Percentiles rank a stretch among this genome's conserved stretches.
These are phyloP conservation scores for Trichoderma polysporum DNA, from an alignment of 2,329 filamentous ascomycete genomes.

Conservation along the genomic window DNA sequence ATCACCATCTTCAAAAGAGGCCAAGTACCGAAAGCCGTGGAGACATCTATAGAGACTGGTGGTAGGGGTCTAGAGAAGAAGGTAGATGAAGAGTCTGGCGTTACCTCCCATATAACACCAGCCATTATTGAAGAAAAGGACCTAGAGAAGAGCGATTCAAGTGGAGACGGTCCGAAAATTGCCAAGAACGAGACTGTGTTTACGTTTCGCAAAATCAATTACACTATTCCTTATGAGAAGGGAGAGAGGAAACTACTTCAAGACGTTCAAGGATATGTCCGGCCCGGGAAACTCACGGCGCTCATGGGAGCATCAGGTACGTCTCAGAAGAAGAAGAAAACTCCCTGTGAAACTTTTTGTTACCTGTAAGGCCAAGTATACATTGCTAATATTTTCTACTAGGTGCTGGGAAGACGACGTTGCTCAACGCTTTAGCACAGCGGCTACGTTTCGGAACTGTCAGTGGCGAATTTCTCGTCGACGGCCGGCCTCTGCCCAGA, in stretches of 20 bases:
- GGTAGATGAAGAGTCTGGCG: constrained; percentile 52
- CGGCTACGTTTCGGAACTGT: constrained; percentile 76
- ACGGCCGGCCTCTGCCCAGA: constrained; percentile 67
- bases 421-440: constrained; percentile 71
- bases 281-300: constrained; percentile 76
- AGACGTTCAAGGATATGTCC: constrained; percentile 79
- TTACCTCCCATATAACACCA: constrained; percentile 52
- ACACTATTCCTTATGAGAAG: constrained; percentile 54
- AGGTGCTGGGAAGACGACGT: constrained; percentile 68
- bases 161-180: constrained; percentile 43
- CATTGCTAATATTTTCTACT: neutral
- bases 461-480: constrained; percentile 75
- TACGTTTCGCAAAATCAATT: constrained; percentile 52
- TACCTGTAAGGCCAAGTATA: neutral
- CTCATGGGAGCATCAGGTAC: constrained; percentile 64
- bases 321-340: constrained; percentile 6
- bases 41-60: constrained; percentile 56
- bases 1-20: constrained; percentile 64
- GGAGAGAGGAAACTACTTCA: constrained; percentile 69
- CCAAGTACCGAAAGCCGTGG: constrained; percentile 58
- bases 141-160: constrained; percentile 32
- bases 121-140: constrained; percentile 50
- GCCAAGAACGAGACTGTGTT: constrained; percentile 62
- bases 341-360: too few species aligned
- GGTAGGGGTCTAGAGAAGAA: constrained; percentile 36